Evolutionary conservation across 2,329 filamentous ascomycete genomes (phyloP).

Genomic region (Furcasterigmium furcatum): DNA sequence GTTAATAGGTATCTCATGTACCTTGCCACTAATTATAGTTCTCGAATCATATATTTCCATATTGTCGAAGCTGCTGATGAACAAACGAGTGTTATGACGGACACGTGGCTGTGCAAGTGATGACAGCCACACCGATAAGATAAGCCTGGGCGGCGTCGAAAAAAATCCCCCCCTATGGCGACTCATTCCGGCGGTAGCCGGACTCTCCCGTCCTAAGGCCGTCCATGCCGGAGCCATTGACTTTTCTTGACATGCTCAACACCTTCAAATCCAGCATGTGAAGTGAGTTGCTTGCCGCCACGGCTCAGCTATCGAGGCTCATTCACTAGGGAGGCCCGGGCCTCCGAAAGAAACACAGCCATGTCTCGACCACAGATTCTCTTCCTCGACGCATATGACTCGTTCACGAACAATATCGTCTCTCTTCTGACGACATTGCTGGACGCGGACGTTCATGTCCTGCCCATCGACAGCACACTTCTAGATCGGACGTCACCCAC

Average conservation of each 20-base stretch:
- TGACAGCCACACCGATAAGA: too few relatives aligned
- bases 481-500: slow-evolving; percentile 36
- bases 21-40: too few relatives aligned
- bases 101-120: too few relatives aligned
- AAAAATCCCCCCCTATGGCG: neutral
- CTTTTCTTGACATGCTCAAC: neutral
- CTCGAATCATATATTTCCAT: too few relatives aligned
- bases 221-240: too few relatives aligned
- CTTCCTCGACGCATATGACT: slow-evolving; percentile 95
- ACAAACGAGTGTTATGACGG: too few relatives aligned
- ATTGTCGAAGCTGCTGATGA: too few relatives aligned
- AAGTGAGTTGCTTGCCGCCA: neutral
- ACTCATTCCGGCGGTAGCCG: neutral
- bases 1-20: too few relatives aligned
- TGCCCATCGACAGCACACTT: slow-evolving; percentile 67
- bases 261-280: neutral
- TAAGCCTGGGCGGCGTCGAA: neutral
- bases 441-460: slow-evolving; percentile 62
- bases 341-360: neutral
- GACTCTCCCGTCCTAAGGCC: too few relatives aligned
- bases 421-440: slow-evolving; percentile 72
- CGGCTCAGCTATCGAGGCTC: too few relatives aligned
- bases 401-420: slow-evolving; percentile 93
- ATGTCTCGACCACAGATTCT: slow-evolving; percentile 56
- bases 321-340: too few relatives aligned